Evolutionary conservation across 2,329 filamentous ascomycete species (phyloP).

Genomic region (Nemania sp.): DNA sequence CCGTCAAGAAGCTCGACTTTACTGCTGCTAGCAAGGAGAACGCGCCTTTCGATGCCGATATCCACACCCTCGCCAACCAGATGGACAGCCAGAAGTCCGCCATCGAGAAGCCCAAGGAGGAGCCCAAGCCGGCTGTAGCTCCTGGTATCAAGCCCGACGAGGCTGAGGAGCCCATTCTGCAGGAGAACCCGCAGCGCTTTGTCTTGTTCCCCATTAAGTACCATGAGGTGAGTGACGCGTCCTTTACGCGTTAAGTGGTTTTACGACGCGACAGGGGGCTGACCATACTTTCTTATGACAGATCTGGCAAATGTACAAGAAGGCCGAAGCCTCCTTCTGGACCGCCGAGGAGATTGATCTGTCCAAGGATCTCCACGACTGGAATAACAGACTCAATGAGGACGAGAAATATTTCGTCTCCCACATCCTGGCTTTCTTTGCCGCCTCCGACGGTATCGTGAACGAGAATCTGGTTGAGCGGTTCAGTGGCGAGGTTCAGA

Average conservation of each 20-base stretch:
- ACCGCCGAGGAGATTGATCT: slow-evolving; percentile 99
- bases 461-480: slow-evolving; percentile 99
- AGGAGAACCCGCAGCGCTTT: slow-evolving; percentile 95
- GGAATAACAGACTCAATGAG: slow-evolving; percentile 96
- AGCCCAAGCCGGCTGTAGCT: slow-evolving; percentile 48
- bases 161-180: slow-evolving; percentile 84
- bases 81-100: slow-evolving; percentile 65
- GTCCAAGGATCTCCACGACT: slow-evolving; percentile 98
- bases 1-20: slow-evolving; percentile 88
- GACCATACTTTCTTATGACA: slow-evolving; percentile 50
- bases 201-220: slow-evolving; percentile 99
- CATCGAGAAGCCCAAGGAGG: slow-evolving; percentile 51
- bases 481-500: slow-evolving; percentile 95
- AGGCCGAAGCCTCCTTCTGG: slow-evolving; percentile 99
- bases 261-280: slow-evolving; percentile 41
- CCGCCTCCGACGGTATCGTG: slow-evolving; percentile 97
- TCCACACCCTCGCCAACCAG: slow-evolving; percentile 58
- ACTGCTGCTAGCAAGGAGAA: slow-evolving; percentile 80
- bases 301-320: slow-evolving; percentile 99
- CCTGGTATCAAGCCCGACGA: slow-evolving; percentile 69
- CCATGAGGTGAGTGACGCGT: slow-evolving; percentile 81
- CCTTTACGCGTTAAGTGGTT: slow-evolving; percentile 71
- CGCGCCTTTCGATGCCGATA: slow-evolving; percentile 56
- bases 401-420: slow-evolving; percentile 99
- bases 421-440: slow-evolving; percentile 98